phyloP scores from a whole-genome alignment of 352 stramenopile genomes.

The Phytophthora pinifolia region DNA sequence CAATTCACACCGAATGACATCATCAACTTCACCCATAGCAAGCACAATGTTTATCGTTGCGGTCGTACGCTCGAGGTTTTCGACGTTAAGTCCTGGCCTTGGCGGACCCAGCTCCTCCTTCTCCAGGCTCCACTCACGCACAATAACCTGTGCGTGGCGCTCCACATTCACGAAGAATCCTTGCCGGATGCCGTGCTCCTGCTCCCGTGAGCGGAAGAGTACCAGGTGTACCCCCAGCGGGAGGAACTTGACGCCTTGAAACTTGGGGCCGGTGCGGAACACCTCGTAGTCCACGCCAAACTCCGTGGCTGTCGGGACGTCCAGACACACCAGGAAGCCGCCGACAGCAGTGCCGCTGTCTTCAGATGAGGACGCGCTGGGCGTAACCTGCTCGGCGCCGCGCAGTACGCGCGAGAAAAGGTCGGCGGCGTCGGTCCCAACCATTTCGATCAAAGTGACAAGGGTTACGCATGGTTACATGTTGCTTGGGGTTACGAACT shows the following conservation, averaged over 20 bases:
- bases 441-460: constrained; percentile 23
- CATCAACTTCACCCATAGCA: background rate
- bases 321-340: constrained; percentile 82
- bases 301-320: constrained; percentile 75
- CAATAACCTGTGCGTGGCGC: constrained; percentile 60
- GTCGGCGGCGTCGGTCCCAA: constrained; percentile 24
- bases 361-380: background rate
- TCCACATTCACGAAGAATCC: constrained; percentile 79
- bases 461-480: constrained; percentile 4
- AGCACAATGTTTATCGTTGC: background rate
- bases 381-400: constrained; percentile 6
- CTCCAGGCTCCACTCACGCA: constrained; percentile 75
- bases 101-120: constrained; percentile 73
- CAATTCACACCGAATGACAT: background rate
- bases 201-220: constrained; percentile 72
- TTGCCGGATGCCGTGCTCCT: constrained; percentile 81
- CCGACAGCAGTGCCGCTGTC: constrained; percentile 29
- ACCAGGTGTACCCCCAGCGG: constrained; percentile 82
- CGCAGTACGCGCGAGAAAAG: constrained; percentile 47
- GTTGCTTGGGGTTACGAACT: constrained; percentile 14
- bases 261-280: constrained; percentile 76
- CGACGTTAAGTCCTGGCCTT: constrained; percentile 57
- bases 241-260: constrained; percentile 86
- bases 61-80: constrained; percentile 68
- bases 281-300: constrained; percentile 88